Evolutionary conservation across 768 basidiomycete genomes (phyloP), one percentile per base, ranked within the genome.

Genomic region (Roridomyces roridus): DNA sequence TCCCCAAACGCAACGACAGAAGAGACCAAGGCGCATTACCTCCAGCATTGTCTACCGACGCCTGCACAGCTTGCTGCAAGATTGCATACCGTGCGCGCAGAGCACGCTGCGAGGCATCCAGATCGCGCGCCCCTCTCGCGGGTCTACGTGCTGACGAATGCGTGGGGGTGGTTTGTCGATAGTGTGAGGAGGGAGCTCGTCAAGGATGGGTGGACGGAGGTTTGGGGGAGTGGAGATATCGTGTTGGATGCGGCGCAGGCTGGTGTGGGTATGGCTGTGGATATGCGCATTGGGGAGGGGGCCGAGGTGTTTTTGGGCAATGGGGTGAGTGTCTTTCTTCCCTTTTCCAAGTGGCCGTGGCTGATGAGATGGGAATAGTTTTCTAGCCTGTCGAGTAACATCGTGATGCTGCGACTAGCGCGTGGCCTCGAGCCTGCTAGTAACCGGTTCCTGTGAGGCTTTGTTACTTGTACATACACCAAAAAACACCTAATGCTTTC

Each of bases 121-220:
- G 62, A 55, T 7, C 54, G 28, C 8, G 26, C 49, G 25, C 56
- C 57, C 35, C 55, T 64, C 8, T 28, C 40, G 31, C 55, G 75
- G n/a, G 77, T 83, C 46, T 81, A 78, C 43, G 68, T 86, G 1
- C 68, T 86, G 29, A 81, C 83, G 15, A 85, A 85, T 51, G 84
- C 74, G 11, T 78, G 79, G 77, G 67, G 74, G 3, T 77, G 72
- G 67, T 78, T 74, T 63, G 57, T 84, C 15, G 62, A 66, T 10
- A 72, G 70, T n/a, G 64, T 85, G 21, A 69, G 71, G 37, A 29
- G 20, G 0, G 76, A 73, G 20, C 66, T 85, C 26, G 47, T 65
- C 11, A 58, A 58, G 28, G 85, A 85, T 57, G 81, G 83, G 3
- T 87, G 84, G 84, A 67, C 72, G 9, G 76, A 79, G 34, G 67